Evolutionary conservation across 192 early-diverging fungal species (phyloP).

Genomic region (Ramicandelaber brevisporus): DNA sequence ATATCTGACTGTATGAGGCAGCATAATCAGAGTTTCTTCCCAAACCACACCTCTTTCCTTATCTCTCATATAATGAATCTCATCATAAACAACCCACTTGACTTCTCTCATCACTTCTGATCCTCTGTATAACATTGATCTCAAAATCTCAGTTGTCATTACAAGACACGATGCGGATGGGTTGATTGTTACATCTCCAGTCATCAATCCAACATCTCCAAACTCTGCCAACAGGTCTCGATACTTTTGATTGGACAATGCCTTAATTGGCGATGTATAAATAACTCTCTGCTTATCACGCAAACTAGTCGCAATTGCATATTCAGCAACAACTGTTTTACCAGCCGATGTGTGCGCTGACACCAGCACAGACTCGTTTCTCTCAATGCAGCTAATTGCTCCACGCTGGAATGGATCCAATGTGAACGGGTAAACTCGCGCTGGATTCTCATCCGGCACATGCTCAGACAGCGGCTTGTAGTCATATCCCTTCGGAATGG

Average conservation of each 20-base stretch:
- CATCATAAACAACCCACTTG: conserved; percentile 94
- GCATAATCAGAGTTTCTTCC: conserved; percentile 93
- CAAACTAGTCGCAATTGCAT: conserved; percentile 80
- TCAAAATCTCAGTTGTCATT: conserved; percentile 98
- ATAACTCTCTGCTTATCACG: conserved; percentile 80
- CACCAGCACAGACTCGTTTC: conserved; percentile 84
- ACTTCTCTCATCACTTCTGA: conserved; percentile 91
- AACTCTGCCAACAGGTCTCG: conserved; percentile 86
- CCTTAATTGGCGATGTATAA: conserved; percentile 95
- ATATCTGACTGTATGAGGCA: conserved; percentile 77
- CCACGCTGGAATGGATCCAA: conserved; percentile 91
- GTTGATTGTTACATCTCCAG: conserved; percentile 94
- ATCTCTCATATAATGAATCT: conserved; percentile 98
- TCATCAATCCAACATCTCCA: conserved; percentile 96
- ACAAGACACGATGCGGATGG: conserved; percentile 76
- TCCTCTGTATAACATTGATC: conserved; percentile 91
- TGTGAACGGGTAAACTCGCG: conserved; percentile 66
- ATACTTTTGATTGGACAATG: conserved; percentile 95
- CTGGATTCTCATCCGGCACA: conserved; percentile 47
- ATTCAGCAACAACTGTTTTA: conserved; percentile 98
- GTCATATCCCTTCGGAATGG: conserved; percentile 59
- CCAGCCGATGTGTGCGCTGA: conserved; percentile 91
- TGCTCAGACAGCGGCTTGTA: conserved; percentile 78
- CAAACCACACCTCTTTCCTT: conserved; percentile 94
- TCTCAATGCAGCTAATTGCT: conserved; percentile 66